Percentiles rank a stretch among this genome's conserved stretches.
phyloP scores from a whole-genome alignment of 2,329 filamentous ascomycete genomes.

The Sclerotinia borealis region DNA sequence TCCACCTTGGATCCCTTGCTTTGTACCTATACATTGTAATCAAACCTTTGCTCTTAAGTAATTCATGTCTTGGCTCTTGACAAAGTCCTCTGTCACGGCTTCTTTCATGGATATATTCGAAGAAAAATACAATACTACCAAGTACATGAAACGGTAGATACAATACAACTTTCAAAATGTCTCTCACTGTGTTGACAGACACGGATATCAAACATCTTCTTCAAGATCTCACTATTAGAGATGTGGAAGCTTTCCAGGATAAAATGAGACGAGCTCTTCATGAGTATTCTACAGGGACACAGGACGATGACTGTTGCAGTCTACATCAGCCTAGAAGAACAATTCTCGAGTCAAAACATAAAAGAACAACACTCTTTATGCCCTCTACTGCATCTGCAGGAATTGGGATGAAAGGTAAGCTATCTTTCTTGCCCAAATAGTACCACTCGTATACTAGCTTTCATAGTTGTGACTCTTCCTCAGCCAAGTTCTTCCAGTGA shows the following conservation, averaged over 20 bases:
- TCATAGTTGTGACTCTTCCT: constrained; percentile 57
- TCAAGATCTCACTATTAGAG: constrained; percentile 45
- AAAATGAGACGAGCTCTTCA: constrained; percentile 48
- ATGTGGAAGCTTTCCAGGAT: constrained; percentile 47
- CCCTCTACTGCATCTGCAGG: constrained; percentile 58
- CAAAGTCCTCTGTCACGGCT: not conserved
- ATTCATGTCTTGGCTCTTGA: not conserved
- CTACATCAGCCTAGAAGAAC: constrained; percentile 52
- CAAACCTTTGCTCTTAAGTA: not conserved
- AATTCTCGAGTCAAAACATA: constrained; percentile 43
- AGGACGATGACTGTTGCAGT: constrained; percentile 33
- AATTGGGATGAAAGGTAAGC: constrained; percentile 61
- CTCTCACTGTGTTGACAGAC: constrained; percentile 52
- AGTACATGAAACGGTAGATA: not conserved
- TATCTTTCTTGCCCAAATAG: not conserved
- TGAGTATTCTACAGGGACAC: constrained; percentile 54
- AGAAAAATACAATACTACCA: not conserved
- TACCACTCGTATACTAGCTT: constrained; percentile 12
- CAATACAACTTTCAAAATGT: constrained; percentile 37
- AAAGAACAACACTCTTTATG: constrained; percentile 65
- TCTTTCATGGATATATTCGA: not conserved
- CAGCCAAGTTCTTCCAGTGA: constrained; percentile 31
- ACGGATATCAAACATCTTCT: constrained; percentile 49
- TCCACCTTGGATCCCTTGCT: not conserved
- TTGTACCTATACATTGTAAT: not conserved